Percentiles rank a stretch among this genome's conserved stretches.
Conservation (phyloP, 2,329 filamentous ascomycete genomes). For the Diaporthe destruens region DNA sequence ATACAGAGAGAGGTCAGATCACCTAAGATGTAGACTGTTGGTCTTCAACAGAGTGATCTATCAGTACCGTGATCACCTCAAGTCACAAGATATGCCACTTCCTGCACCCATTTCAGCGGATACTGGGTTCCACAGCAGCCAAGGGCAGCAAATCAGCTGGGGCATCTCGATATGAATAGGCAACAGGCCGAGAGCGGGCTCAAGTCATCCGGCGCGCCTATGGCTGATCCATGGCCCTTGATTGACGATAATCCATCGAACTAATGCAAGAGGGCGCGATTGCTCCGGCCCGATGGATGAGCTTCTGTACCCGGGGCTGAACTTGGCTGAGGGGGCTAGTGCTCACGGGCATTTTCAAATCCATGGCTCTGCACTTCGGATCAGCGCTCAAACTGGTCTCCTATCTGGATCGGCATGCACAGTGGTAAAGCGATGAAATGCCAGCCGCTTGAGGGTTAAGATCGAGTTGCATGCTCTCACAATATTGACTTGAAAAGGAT, state of each 20-base stretch:
- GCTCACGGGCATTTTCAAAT: neutral
- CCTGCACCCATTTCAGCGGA: neutral
- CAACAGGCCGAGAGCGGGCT: neutral
- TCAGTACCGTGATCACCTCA: neutral
- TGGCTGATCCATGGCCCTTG: neutral
- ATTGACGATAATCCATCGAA: neutral
- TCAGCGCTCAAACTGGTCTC: neutral
- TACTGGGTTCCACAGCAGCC: neutral
- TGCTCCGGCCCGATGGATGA: neutral
- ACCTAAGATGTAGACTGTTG: neutral
- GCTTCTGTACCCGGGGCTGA: neutral
- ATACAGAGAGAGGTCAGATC: neutral
- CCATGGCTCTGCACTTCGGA: neutral
- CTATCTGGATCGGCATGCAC: neutral
- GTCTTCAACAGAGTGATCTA: neutral
- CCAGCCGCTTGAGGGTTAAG: neutral
- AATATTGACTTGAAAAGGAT: too few relatives aligned
- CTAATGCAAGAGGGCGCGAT: neutral
- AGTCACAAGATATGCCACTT: neutral
- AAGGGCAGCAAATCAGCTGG: neutral
- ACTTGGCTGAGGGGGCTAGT: neutral
- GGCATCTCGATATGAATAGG: neutral
- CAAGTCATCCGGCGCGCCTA: neutral
- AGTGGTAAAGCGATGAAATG: neutral
- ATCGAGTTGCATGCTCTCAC: neutral